Base-by-base conservation (phyloP, 257 asterid genomes). In the Ocimum tenuiflorum region DNA sequence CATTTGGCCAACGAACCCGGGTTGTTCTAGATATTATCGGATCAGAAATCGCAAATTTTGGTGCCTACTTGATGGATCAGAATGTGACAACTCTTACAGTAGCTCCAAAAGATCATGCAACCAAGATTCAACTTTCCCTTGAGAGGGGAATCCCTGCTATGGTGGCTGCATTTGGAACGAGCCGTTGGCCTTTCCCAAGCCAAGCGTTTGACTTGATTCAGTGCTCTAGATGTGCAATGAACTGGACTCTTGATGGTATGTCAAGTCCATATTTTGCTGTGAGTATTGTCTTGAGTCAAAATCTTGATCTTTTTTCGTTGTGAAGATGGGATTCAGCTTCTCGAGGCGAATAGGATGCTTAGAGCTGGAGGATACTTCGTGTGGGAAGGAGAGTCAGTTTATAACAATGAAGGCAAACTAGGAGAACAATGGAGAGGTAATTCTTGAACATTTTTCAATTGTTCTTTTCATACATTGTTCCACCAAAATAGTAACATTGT, bases 131-230 rank as follows among this genome's bases (percentile, higher is more conserved):
- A 23, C 49, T 86, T 46, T 87, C 86, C 5, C 60, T 86, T 4
- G 94, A 86, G 56, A 73, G 87, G 29, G 94, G 94, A 7, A 76
- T 83, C 22, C 84, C 94, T 73, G 89, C 89, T 29, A 79, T 83
- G 83, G 18, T 83, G 23, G 73, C 80, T 15, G 45, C 80, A 20
- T 75, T 81, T 60, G 82, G 78, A 17, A 31, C 77, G 17, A 79
- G 18, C 6, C 88, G 84, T 0, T 73, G 79, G 74, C 81, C 84
- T 73, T 83, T 58, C 65, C 84, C 94, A 49, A 85, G 87, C 81
- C 89, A 85, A 59, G 85, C 83, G 11, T 83, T 83, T 41, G 92
- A 85, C 76, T 65, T 83, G 57, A 81, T 83, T 65, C 92, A 79
- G 59, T 85, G 92, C 49, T 77, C 84, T 35, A 67, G 68, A 19